Percentiles rank a stretch among this genome's conserved stretches.
These are phyloP conservation scores for Malassezia yamatoensis DNA, from an alignment of 1,284 basidiomycete species.

Conservation along the genomic window DNA sequence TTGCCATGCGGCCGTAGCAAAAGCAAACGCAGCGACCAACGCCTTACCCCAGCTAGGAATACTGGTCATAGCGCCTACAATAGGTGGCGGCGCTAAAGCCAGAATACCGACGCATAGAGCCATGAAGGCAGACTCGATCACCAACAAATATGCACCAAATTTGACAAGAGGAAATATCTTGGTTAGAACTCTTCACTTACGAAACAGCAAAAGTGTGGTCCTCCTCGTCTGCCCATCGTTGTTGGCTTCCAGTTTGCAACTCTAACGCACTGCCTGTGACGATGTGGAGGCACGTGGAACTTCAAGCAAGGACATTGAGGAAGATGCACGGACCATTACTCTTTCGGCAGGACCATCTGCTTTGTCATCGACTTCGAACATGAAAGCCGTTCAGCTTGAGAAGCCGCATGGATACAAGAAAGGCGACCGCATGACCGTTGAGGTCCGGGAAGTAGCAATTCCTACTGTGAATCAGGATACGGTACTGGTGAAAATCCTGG, in stretches of 20 bases:
- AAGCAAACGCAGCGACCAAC: slow-evolving; percentile 33
- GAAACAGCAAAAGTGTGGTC: slow-evolving; percentile 43
- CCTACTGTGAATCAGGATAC: slow-evolving; percentile 21
- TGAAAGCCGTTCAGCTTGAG: slow-evolving; percentile 37
- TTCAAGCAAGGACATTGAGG: not conserved
- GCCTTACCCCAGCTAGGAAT: slow-evolving; percentile 36
- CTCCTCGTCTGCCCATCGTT: slow-evolving; percentile 15
- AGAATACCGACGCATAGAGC: slow-evolving; percentile 33
- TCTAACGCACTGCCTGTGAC: slow-evolving; percentile 1
- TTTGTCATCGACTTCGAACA: slow-evolving; percentile 6
- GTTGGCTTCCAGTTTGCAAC: not conserved
- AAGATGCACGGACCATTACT: not conserved
- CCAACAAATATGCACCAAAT: slow-evolving; percentile 37
- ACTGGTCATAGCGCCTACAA: slow-evolving; percentile 35
- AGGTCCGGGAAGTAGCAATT: slow-evolving; percentile 22
- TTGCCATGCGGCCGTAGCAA: slow-evolving; percentile 39
- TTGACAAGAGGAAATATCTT: slow-evolving; percentile 41
- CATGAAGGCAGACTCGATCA: slow-evolving; percentile 35
- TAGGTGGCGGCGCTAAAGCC: slow-evolving; percentile 33
- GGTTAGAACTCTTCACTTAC: slow-evolving; percentile 10
- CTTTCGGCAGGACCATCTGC: not conserved
- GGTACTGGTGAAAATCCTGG: slow-evolving; percentile 47
- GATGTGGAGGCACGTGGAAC: slow-evolving; percentile 8
- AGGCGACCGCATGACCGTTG: slow-evolving; percentile 25
- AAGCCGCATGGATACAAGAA: slow-evolving; percentile 21